A percentile compares a stretch with the other conserved stretches of the same genome.
Conservation (phyloP, 371 early-diverging fungal genomes). For the Nematocida minor region DNA sequence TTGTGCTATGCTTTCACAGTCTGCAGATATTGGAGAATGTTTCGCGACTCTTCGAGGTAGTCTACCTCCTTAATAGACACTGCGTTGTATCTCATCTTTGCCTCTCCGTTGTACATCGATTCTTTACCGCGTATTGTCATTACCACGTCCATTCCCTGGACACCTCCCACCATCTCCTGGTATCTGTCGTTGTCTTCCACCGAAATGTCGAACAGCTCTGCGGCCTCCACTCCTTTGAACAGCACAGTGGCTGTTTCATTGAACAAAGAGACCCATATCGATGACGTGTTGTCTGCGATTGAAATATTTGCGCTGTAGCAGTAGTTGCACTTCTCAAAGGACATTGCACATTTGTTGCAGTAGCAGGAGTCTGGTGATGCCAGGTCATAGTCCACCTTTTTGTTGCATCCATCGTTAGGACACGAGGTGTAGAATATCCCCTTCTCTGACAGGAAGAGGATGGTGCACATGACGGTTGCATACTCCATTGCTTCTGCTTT, state of each 20-base stretch:
- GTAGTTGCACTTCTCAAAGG: conserved; percentile 69
- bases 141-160: background rate
- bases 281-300: conserved; percentile 73
- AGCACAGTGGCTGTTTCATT: conserved; percentile 72
- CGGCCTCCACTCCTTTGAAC: conserved; percentile 69
- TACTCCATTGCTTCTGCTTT: conserved; percentile 42
- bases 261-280: conserved; percentile 74
- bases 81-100: conserved; percentile 6
- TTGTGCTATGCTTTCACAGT: background rate
- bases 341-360: conserved; percentile 79
- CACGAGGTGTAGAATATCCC: conserved; percentile 74
- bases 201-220: conserved; percentile 58
- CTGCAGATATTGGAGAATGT: background rate
- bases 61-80: background rate
- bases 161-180: background rate
- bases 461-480: conserved; percentile 68
- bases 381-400: conserved; percentile 72
- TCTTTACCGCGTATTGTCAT: conserved; percentile 7
- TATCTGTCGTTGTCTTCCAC: conserved; percentile 9
- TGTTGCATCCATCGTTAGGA: conserved; percentile 70
- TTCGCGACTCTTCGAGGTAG: conserved; percentile 2
- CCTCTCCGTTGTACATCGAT: conserved; percentile 11
- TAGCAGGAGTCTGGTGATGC: conserved; percentile 65
- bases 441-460: conserved; percentile 68
- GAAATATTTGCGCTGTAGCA: conserved; percentile 67